Evolutionary conservation across 2,329 filamentous ascomycete genomes (phyloP), one percentile per base, ranked within the genome.

Genomic region (Hortaea sp.): DNA sequence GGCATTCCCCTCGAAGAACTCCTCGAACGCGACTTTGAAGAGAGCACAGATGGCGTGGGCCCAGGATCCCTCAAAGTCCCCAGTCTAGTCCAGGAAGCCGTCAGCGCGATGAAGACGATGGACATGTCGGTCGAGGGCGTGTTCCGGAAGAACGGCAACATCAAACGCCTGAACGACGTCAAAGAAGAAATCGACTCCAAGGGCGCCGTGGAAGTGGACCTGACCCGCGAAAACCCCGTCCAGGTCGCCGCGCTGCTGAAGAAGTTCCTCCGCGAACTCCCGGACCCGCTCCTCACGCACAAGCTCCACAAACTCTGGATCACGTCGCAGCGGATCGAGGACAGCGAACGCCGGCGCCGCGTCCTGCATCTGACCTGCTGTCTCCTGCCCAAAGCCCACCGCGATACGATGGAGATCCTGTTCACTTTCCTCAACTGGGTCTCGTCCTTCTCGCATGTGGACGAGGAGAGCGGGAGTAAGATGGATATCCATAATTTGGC

Each of bases 401-500:
- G 92, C 49, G 92, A 98, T 66, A 89, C 85, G 12, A 81, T 98
- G 66, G 92, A 98, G 67, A 88, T 98, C 38, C 69, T 98, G 1
- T 97, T 95, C 69, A 85, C 82, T 43, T 98, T 98, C 74, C 75
- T 98, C 41, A 95, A 95, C 61, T 98, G 92, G 90, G 88, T 89
- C 5, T 88, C 89, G 4, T 95, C 89, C 1, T 98, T 98, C 72
- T 90, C 94, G 52, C 89, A 95, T 61, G 82, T 98, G 10, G 92
- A 98, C 58, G 92, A 98, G 60, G 92, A 98, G 63, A 85, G 85
- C 20, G 92, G 92, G 28, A 95, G 90, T 57, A 95, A 97, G 74
- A 98, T 98, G 92, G 92, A 98, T 64, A 85, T 94, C 44, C 88
- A 94, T 71, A 98, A 98, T 61, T 77, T 98, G 52, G 88, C 92